These are phyloP conservation scores for Globisporangium cederbergense DNA, from an alignment of 352 stramenopile genomes.

Conservation along the genomic window DNA sequence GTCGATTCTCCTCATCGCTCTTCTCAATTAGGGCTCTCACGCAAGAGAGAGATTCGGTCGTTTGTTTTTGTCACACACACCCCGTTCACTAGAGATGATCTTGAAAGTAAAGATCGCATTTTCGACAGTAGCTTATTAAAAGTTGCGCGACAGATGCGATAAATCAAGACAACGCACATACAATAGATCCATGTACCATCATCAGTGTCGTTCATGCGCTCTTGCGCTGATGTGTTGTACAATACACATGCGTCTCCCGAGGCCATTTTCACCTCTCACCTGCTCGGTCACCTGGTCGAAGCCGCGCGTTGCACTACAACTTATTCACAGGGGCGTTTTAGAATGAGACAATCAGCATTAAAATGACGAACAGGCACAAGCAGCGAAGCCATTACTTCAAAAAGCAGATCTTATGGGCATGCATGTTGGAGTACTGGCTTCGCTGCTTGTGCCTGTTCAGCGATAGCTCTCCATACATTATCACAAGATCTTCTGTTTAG, in stretches of 20 bases:
- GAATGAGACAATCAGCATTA: too few species aligned
- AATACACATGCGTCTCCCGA: not conserved
- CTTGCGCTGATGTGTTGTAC: too few species aligned
- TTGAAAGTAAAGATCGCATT: constrained; percentile 3
- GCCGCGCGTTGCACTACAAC: not conserved
- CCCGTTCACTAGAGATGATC: not conserved
- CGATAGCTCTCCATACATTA: too few species aligned
- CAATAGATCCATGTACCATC: constrained; percentile 7
- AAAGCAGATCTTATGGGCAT: too few species aligned
- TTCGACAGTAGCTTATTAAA: not conserved
- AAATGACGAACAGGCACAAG: not conserved
- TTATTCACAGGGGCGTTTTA: too few species aligned
- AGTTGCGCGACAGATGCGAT: not conserved
- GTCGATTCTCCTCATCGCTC: constrained; percentile 30
- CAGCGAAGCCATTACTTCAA: not conserved
- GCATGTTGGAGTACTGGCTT: too few species aligned
- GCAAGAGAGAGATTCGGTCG: not conserved
- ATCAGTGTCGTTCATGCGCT: not conserved
- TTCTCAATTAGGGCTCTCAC: constrained; percentile 10
- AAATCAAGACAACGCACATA: constrained; percentile 6
- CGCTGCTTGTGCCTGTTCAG: too few species aligned
- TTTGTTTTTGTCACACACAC: not conserved
- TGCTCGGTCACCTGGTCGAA: not conserved
- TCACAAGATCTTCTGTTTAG: too few species aligned
- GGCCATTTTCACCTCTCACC: too few species aligned